Percentiles rank a stretch among this genome's conserved stretches.
Conservation (phyloP, 2,329 filamentous ascomycete genomes). For the Celoporthe dispersa region DNA sequence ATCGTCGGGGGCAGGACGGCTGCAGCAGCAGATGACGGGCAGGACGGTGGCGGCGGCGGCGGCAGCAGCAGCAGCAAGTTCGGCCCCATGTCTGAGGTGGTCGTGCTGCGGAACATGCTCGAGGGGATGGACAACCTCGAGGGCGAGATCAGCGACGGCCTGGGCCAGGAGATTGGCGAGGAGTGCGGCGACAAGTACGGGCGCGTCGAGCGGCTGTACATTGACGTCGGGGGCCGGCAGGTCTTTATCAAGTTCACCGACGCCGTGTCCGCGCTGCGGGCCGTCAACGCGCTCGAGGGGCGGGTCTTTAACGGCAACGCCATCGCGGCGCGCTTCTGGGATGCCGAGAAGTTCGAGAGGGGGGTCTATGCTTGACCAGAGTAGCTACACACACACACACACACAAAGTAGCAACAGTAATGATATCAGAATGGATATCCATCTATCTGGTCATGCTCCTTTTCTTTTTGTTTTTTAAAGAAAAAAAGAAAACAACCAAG, state of each 20-base stretch:
- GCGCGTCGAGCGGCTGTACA: conserved; percentile 77
- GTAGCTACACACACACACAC: too few species aligned
- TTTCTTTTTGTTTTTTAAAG: too few species aligned
- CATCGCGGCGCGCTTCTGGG: conserved; percentile 82
- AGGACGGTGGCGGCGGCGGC: conserved; percentile 30
- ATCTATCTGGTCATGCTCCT: background rate
- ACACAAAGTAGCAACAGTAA: conserved; percentile 15
- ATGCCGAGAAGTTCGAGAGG: conserved; percentile 79
- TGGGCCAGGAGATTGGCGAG: conserved; percentile 95
- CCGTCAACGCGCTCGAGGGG: conserved; percentile 87
- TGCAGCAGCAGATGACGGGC: background rate
- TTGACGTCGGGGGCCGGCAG: conserved; percentile 65
- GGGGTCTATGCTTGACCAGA: conserved; percentile 55
- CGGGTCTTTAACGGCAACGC: conserved; percentile 86
- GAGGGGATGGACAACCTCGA: conserved; percentile 78
- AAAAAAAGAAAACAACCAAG: too few species aligned
- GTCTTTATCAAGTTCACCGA: conserved; percentile 96
- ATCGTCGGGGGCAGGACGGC: conserved; percentile 75
- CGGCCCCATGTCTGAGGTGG: conserved; percentile 77
- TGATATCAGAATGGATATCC: background rate
- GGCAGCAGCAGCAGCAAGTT: conserved; percentile 53
- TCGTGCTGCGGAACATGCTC: conserved; percentile 84
- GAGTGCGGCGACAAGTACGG: conserved; percentile 92
- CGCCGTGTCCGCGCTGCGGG: conserved; percentile 81
- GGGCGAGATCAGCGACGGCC: conserved; percentile 72